These are phyloP conservation scores for Claviceps monticola DNA, from an alignment of 2,329 filamentous ascomycete species.

Conservation along the genomic window DNA sequence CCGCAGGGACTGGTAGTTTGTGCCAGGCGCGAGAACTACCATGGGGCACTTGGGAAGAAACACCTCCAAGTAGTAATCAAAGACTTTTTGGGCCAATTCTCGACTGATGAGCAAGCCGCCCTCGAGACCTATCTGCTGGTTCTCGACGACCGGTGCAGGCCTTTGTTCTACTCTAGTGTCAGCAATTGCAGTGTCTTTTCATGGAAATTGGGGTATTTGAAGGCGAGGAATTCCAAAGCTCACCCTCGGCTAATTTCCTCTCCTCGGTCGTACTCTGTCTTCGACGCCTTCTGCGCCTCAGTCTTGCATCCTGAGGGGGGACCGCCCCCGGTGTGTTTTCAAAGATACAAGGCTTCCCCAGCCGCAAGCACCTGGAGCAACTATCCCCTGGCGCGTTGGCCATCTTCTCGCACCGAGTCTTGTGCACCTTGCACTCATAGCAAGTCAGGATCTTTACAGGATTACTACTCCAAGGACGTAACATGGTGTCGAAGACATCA, in stretches of 20 bases:
- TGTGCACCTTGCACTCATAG: constrained; percentile 3
- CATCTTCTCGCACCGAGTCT: constrained; percentile 4
- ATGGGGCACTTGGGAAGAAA: constrained; percentile 3
- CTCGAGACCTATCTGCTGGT: constrained; percentile 2
- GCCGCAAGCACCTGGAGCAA: constrained; percentile 1
- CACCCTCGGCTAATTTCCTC: too few relatives aligned
- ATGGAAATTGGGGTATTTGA: too few relatives aligned
- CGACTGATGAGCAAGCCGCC: constrained; percentile 3
- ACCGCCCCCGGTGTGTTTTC: not conserved
- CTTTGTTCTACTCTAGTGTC: not conserved
- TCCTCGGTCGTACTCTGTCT: too few relatives aligned
- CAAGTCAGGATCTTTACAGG: not conserved
- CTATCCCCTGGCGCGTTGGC: not conserved
- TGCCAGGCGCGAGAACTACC: constrained; percentile 1
- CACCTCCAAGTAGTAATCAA: not conserved
- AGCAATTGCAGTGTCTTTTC: not conserved
- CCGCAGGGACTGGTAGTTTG: not conserved
- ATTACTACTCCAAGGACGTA: constrained; percentile 3
- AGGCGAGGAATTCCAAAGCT: too few relatives aligned
- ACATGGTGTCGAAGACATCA: not conserved
- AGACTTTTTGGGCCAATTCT: constrained; percentile 1
- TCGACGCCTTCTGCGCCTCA: too few relatives aligned
- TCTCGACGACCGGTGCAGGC: constrained; percentile 2
- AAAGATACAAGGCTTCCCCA: constrained; percentile 4
- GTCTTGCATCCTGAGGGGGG: too few relatives aligned